A percentile compares a stretch with the other conserved stretches of the same genome.
These are phyloP conservation scores for Pseudocohnilembus persalinus DNA, from an alignment of 169 alveolate genomes.

Conservation along the genomic window DNA sequence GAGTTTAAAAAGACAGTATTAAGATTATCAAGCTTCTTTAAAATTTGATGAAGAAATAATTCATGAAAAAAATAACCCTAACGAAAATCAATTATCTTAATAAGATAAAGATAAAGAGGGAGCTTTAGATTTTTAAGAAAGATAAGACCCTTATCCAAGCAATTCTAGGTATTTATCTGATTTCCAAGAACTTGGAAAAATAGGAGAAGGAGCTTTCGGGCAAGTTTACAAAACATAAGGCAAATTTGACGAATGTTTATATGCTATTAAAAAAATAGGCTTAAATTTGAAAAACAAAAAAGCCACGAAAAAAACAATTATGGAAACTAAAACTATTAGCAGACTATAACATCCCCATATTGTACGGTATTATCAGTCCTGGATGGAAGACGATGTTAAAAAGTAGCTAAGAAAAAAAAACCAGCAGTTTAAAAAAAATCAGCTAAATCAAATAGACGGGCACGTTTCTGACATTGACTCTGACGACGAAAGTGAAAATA, in stretches of 20 bases:
- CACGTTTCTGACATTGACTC: not conserved
- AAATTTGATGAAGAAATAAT: too few relatives aligned
- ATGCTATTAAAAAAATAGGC: not conserved
- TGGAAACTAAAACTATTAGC: not conserved
- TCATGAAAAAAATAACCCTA: too few relatives aligned
- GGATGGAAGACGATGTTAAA: not conserved
- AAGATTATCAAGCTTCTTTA: too few relatives aligned
- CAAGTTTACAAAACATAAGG: not conserved
- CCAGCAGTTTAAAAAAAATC: not conserved
- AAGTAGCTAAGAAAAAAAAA: not conserved
- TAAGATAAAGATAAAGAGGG: too few relatives aligned
- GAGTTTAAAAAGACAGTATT: too few relatives aligned
- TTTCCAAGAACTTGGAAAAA: too few relatives aligned
- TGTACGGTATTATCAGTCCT: not conserved
- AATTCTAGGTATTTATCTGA: not conserved
- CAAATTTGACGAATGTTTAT: not conserved
- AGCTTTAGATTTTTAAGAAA: too few relatives aligned
- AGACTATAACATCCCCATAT: not conserved
- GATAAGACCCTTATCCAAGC: too few relatives aligned
- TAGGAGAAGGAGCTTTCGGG: not conserved
- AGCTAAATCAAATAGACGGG: too few relatives aligned
- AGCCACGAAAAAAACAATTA: not conserved
- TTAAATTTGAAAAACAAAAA: too few relatives aligned
- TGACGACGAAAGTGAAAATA: not conserved
- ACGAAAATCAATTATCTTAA: too few relatives aligned